Conservation (phyloP, 768 basidiomycete genomes). For the Phylloporus rhodoxanthus region DNA sequence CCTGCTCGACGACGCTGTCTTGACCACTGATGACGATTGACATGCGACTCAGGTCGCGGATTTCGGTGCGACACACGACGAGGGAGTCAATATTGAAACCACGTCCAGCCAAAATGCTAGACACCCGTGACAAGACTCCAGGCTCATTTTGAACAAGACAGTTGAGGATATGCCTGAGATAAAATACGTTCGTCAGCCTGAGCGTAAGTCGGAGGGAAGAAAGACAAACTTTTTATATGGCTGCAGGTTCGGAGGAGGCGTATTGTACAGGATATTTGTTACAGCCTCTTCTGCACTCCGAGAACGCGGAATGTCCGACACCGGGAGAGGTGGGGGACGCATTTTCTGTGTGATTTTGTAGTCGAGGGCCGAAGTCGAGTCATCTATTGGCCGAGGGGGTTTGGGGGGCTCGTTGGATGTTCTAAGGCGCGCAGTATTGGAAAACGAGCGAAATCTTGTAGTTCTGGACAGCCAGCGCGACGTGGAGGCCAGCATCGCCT, state of each 20-base stretch:
- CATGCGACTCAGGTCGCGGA: conserved; percentile 95
- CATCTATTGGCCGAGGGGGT: conserved; percentile 77
- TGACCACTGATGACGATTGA: conserved; percentile 95
- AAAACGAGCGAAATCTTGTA: conserved; percentile 19
- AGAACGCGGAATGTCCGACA: conserved; percentile 75
- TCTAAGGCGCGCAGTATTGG: conserved; percentile 13
- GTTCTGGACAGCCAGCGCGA: conserved; percentile 19
- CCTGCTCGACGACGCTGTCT: conserved; percentile 97
- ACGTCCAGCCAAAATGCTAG: conserved; percentile 92
- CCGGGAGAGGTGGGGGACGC: conserved; percentile 79
- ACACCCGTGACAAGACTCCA: conserved; percentile 96
- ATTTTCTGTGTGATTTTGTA: conserved; percentile 73
- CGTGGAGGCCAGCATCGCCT: conserved; percentile 9
- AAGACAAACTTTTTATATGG: conserved; percentile 80
- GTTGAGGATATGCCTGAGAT: conserved; percentile 82
- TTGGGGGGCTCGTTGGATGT: conserved; percentile 43
- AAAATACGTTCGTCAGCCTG: conserved; percentile 1
- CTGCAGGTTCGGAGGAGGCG: conserved; percentile 83
- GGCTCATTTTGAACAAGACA: conserved; percentile 99
- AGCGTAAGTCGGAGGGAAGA: neutral
- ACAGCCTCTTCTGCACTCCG: conserved; percentile 93
- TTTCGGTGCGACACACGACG: conserved; percentile 96
- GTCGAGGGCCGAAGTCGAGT: conserved; percentile 91
- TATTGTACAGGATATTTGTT: conserved; percentile 96
- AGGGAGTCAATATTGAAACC: conserved; percentile 99